Percentiles rank a stretch among this genome's conserved stretches.
phyloP scores from a whole-genome alignment of 345 rosid genomes.

The Hibiscus syriacus region DNA sequence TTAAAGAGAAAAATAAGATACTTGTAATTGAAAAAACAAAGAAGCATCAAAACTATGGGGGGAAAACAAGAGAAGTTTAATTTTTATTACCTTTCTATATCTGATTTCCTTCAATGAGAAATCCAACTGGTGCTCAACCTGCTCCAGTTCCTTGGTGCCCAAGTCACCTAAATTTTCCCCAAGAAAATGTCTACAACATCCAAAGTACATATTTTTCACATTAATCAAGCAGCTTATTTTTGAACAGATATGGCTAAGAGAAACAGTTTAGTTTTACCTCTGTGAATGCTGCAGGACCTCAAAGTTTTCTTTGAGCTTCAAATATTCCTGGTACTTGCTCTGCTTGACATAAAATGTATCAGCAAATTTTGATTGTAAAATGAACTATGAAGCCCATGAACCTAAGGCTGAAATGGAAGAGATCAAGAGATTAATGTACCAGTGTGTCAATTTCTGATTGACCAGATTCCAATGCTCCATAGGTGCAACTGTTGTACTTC shows the following conservation, averaged over 20 bases:
- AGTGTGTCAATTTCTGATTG: constrained; percentile 42
- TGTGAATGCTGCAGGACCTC: constrained; percentile 61
- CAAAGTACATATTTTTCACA: not conserved
- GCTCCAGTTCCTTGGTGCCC: constrained; percentile 30
- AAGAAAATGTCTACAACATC: constrained; percentile 27
- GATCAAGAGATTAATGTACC: constrained; percentile 22
- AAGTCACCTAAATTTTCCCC: constrained; percentile 44
- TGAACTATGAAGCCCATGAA: not conserved
- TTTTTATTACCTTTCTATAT: constrained; percentile 31
- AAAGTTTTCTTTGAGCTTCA: constrained; percentile 50
- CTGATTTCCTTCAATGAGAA: constrained; percentile 36
- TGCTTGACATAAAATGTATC: constrained; percentile 10
- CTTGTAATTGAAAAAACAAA: too few species aligned
- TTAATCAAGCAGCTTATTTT: not conserved
- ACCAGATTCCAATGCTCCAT: constrained; percentile 36
- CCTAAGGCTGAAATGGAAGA: not conserved
- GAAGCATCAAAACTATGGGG: not conserved
- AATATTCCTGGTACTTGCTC: constrained; percentile 60
- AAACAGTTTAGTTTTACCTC: constrained; percentile 31
- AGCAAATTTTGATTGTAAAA: not conserved
- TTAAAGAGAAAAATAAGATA: not conserved
- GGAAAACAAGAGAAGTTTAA: too few species aligned
- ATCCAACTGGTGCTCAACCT: constrained; percentile 44
- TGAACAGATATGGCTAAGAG: not conserved
- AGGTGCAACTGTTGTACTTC: constrained; percentile 49